phyloP scores from a whole-genome alignment of 306 rosid species.

The Castanea sativa region DNA sequence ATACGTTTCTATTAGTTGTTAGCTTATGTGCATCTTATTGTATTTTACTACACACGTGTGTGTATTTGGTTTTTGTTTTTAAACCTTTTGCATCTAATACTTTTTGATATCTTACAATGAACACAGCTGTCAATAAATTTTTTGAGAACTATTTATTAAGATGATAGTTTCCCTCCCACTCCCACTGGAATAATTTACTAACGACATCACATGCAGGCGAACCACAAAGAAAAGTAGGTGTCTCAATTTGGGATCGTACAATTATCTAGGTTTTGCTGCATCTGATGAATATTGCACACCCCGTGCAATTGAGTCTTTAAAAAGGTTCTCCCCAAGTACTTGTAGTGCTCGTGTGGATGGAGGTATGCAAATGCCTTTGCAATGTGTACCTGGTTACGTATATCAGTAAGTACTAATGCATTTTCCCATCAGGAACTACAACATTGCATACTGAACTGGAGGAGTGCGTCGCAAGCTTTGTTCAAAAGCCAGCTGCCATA shows the following conservation, averaged over 20 bases:
- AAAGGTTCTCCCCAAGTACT: conserved; percentile 78
- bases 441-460: conserved; percentile 66
- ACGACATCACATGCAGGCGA: conserved; percentile 47
- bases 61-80: background rate
- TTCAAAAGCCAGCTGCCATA: conserved; percentile 72
- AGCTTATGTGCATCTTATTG: background rate
- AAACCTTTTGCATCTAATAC: background rate
- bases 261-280: conserved; percentile 93
- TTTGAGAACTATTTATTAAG: background rate
- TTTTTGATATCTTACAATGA: background rate
- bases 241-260: conserved; percentile 91
- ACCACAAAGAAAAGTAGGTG: conserved; percentile 61
- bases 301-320: conserved; percentile 67
- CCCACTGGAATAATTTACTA: background rate
- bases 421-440: conserved; percentile 53
- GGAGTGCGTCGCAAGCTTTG: conserved; percentile 63
- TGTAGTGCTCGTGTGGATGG: conserved; percentile 88
- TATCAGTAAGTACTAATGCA: background rate
- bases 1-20: background rate
- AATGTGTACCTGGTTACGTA: background rate
- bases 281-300: conserved; percentile 91
- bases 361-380: conserved; percentile 40
- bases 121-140: background rate
- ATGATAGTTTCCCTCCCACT: background rate
- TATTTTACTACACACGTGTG: background rate